Percentiles rank a stretch among this genome's conserved stretches.
Conservation (phyloP, 345 rosid species). For the Draba incana region DNA sequence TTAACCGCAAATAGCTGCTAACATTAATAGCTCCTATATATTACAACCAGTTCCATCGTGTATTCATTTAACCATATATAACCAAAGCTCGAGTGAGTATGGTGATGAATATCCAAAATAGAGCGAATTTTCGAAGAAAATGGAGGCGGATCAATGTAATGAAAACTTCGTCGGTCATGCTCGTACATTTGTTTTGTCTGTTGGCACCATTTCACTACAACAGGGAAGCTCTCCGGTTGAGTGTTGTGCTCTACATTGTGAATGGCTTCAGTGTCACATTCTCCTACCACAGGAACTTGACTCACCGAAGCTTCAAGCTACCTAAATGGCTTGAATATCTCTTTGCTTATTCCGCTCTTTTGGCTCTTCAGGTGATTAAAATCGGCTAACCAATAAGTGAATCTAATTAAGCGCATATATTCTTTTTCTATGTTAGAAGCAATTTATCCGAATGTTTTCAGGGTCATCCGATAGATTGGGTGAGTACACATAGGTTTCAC, state of each 20-base stretch:
- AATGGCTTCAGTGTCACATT: conserved; percentile 38
- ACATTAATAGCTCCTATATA: no score
- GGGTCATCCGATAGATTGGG: conserved; percentile 48
- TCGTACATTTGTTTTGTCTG: conserved; percentile 33
- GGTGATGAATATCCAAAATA: conserved; percentile 8
- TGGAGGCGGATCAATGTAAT: conserved; percentile 31
- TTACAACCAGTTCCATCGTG: no score
- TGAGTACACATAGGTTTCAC: conserved; percentile 44
- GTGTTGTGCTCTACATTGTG: conserved; percentile 26
- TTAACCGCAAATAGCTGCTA: no score
- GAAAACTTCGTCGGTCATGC: conserved; percentile 33
- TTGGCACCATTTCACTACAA: conserved; percentile 39
- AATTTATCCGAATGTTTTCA: background rate
- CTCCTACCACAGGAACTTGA: conserved; percentile 45
- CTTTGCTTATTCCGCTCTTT: conserved; percentile 40
- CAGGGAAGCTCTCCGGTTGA: conserved; percentile 37
- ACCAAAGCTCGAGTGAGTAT: no score
- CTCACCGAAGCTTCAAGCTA: conserved; percentile 41
- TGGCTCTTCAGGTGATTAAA: conserved; percentile 41
- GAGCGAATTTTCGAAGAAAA: conserved; percentile 38
- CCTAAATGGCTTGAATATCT: conserved; percentile 48
- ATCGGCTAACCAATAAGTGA: background rate
- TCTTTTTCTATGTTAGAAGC: background rate
- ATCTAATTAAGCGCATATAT: background rate
- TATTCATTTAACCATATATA: no score